phyloP scores from a whole-genome alignment of 1,284 basidiomycete genomes.

The Melampsora americana region DNA sequence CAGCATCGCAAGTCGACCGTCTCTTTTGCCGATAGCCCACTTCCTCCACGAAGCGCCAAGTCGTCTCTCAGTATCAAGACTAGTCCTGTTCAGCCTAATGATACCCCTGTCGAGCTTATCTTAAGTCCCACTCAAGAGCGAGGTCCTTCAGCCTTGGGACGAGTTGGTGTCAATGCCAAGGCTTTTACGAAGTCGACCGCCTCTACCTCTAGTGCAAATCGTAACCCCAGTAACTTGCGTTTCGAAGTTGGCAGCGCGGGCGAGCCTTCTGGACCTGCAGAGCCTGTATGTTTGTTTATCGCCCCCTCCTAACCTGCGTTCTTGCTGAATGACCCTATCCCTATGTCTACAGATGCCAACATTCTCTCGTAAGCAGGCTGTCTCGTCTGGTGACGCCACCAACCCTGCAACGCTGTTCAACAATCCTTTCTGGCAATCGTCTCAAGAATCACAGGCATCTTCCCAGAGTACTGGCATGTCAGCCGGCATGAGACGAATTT shows the following conservation, averaged over 20 bases:
- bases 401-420: neutral
- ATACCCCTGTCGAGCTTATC: neutral
- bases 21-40: constrained; percentile 1
- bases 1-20: constrained; percentile 7
- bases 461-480: neutral
- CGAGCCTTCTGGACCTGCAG: neutral
- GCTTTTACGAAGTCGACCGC: neutral
- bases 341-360: neutral
- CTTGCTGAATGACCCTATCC: neutral
- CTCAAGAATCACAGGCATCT: neutral
- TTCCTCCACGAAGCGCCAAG: neutral
- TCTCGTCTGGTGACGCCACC: neutral
- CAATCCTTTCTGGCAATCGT: neutral
- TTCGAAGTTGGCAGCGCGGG: constrained; percentile 1
- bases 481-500: constrained; percentile 25
- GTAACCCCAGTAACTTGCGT: constrained; percentile 18
- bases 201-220: neutral
- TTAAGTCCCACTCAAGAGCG: neutral
- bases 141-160: neutral
- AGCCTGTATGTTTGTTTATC: neutral
- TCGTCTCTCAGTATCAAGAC: constrained; percentile 5
- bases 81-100: neutral
- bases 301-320: neutral
- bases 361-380: neutral
- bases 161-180: neutral